Conservation (phyloP, 164 flowering plant species). For the Stephania japonica region DNA sequence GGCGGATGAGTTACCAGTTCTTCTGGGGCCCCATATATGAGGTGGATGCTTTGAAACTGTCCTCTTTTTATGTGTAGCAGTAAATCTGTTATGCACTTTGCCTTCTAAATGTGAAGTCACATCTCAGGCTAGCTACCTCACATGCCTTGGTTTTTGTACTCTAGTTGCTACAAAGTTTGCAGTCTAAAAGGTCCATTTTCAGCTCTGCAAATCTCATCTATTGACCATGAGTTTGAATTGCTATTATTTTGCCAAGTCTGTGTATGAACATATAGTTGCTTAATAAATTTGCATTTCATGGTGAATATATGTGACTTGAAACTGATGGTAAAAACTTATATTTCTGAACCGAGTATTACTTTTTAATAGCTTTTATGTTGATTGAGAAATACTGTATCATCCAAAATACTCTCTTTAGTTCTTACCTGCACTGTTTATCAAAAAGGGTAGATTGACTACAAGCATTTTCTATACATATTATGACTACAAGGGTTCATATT, state of each 20-base stretch:
- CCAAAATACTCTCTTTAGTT: neutral
- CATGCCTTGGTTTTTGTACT: neutral
- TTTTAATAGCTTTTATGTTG: neutral
- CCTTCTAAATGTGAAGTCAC: neutral
- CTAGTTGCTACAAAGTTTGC: neutral
- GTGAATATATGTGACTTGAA: neutral
- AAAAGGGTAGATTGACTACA: neutral
- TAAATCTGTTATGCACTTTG: conserved; percentile 1
- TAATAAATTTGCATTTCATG: neutral
- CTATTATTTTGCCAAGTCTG: neutral
- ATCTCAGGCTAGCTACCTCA: neutral
- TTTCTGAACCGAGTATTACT: too few species aligned
- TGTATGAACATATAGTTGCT: neutral
- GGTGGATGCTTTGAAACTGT: neutral
- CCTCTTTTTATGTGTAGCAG: neutral
- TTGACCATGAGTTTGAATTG: neutral
- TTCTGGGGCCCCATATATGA: neutral
- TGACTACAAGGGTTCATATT: neutral
- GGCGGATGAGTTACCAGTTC: neutral
- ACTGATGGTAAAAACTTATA: neutral
- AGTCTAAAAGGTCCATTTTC: neutral
- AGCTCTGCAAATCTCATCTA: neutral
- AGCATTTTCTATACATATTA: neutral
- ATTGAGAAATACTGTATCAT: neutral
- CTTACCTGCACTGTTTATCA: neutral